These are phyloP conservation scores for Eucalyptus polybractea DNA, from an alignment of 345 rosid genomes.

Conservation along the genomic window DNA sequence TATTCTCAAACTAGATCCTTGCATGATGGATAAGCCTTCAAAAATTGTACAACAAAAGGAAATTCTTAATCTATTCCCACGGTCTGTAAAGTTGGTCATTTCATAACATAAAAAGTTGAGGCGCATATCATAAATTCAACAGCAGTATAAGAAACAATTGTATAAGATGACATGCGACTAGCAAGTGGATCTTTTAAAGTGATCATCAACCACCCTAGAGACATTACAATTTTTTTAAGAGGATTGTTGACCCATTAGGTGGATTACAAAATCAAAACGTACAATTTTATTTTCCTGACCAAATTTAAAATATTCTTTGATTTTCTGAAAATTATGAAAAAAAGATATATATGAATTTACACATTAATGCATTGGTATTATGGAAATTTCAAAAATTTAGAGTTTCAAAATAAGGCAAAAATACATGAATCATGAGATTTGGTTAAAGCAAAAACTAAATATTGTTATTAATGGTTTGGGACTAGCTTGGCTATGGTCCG, in stretches of 20 bases:
- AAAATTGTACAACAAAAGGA: too few relatives aligned
- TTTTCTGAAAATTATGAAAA: neutral
- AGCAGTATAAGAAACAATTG: accelerated
- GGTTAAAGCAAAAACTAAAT: neutral
- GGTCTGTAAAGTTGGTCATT: too few relatives aligned
- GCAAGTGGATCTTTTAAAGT: neutral
- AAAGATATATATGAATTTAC: neutral
- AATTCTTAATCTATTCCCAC: too few relatives aligned
- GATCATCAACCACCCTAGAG: neutral
- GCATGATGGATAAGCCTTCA: too few relatives aligned
- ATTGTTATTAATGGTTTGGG: neutral
- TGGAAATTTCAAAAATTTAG: neutral
- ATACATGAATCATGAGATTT: neutral
- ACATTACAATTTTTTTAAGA: too few relatives aligned
- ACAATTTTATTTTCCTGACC: too few relatives aligned
- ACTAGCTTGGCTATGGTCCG: neutral
- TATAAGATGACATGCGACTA: neutral
- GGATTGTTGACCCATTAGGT: too few relatives aligned
- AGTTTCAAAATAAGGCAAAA: neutral
- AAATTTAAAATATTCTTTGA: neutral
- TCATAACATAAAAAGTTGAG: too few relatives aligned
- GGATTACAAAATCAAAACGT: too few relatives aligned
- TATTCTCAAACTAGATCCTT: neutral
- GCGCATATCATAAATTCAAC: too few relatives aligned
- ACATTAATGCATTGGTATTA: accelerated